phyloP scores from a whole-genome alignment of 2,329 filamentous ascomycete species.

The Colletotrichum costaricense region DNA sequence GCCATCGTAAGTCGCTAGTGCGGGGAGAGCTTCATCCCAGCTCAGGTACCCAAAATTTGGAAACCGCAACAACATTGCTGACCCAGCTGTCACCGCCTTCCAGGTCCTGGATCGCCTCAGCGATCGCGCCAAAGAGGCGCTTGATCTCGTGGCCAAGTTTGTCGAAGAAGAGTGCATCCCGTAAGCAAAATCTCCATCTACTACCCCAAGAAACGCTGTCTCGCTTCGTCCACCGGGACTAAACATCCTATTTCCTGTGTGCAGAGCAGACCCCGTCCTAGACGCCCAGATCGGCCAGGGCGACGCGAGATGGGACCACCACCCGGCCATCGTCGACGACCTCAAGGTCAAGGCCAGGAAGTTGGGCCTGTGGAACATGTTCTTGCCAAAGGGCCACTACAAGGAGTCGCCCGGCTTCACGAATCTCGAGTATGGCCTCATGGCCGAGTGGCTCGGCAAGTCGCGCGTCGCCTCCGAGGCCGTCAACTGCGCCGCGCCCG shows the following conservation, averaged over 20 bases:
- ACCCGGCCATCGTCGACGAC: conserved; percentile 86
- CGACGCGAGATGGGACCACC: conserved; percentile 79
- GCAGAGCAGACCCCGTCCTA: conserved; percentile 81
- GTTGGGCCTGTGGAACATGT: conserved; percentile 98
- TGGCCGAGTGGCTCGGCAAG: conserved; percentile 95
- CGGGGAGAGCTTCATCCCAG: conserved; percentile 10
- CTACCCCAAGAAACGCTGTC: too few relatives aligned
- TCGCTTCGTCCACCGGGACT: too few relatives aligned
- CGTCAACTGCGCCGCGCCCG: conserved; percentile 89
- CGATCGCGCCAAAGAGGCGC: conserved; percentile 83
- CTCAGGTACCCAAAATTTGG: neutral
- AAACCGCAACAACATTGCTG: conserved; percentile 12
- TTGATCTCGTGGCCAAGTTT: conserved; percentile 93
- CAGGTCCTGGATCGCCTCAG: conserved; percentile 74
- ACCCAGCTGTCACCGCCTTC: neutral
- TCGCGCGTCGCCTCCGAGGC: conserved; percentile 86
- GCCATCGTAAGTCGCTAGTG: conserved; percentile 38
- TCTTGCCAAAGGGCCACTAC: conserved; percentile 94
- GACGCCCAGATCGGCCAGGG: conserved; percentile 83
- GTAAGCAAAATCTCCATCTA: conserved; percentile 54
- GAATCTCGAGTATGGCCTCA: conserved; percentile 96
- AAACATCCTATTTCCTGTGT: neutral
- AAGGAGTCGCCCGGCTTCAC: conserved; percentile 93
- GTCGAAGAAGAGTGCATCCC: conserved; percentile 96
- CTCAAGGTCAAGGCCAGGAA: conserved; percentile 86